Percentiles rank a stretch among this genome's conserved stretches.
phyloP scores from a whole-genome alignment of 2,329 filamentous ascomycete genomes.

The Xylaria hypoxylon region DNA sequence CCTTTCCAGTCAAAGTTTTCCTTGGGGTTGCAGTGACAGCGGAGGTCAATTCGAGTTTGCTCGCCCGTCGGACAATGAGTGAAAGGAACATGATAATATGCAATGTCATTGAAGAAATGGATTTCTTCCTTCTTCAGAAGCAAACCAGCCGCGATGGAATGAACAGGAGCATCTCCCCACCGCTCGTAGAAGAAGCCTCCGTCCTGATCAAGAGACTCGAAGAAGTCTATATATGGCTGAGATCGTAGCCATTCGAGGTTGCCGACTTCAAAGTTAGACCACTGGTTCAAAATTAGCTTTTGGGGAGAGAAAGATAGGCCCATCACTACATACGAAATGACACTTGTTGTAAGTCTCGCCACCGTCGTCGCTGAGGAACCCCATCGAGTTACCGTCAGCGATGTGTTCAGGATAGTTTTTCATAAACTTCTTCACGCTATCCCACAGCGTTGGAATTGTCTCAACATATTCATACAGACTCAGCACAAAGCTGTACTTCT shows the following conservation, averaged over 20 bases:
- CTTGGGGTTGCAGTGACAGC: conserved; percentile 93
- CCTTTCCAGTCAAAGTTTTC: conserved; percentile 99
- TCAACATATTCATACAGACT: conserved; percentile 97
- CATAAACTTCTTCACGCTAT: conserved; percentile 95
- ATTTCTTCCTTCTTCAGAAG: conserved; percentile 93
- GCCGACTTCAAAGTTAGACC: conserved; percentile 99
- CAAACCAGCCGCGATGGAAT: conserved; percentile 93
- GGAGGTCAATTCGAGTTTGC: conserved; percentile 82
- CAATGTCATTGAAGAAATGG: conserved; percentile 99
- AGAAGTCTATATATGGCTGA: conserved; percentile 89
- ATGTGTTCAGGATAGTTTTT: conserved; percentile 90
- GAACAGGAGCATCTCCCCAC: conserved; percentile 97
- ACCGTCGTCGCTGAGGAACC: conserved; percentile 89
- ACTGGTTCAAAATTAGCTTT: conserved; percentile 65
- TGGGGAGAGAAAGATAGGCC: background rate
- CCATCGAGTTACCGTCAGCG: conserved; percentile 84
- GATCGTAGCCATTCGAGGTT: conserved; percentile 94
- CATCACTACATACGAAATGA: conserved; percentile 79
- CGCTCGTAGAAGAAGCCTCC: conserved; percentile 99
- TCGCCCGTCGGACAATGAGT: conserved; percentile 96
- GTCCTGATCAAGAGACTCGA: conserved; percentile 85
- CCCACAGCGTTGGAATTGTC: conserved; percentile 96
- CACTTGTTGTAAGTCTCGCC: conserved; percentile 96
- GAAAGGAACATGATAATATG: conserved; percentile 97
- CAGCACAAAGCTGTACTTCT: conserved; percentile 98